phyloP scores from a whole-genome alignment of 257 asterid genomes.

The Anisodus acutangulus region DNA sequence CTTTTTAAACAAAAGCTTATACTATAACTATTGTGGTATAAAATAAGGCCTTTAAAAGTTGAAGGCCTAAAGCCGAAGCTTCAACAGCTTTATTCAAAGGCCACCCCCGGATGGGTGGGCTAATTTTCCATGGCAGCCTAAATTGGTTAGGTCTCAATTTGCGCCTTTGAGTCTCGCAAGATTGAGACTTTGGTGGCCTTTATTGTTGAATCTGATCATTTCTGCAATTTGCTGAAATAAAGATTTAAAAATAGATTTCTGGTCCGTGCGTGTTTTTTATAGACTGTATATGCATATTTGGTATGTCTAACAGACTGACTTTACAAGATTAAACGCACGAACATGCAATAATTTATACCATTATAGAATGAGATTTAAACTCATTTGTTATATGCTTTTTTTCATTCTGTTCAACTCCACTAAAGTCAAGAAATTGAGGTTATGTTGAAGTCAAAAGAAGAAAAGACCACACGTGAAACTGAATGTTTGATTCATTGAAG shows the following conservation, averaged over 20 bases:
- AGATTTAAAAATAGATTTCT: not conserved
- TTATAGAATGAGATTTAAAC: not conserved
- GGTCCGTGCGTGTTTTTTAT: not conserved
- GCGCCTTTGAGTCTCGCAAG: not conserved
- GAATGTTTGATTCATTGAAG: not conserved
- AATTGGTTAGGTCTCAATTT: conserved; percentile 1
- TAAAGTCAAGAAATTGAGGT: not conserved
- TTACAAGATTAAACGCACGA: too few species aligned
- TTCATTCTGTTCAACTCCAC: not conserved
- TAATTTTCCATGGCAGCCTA: conserved; percentile 18
- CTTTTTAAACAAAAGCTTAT: too few species aligned
- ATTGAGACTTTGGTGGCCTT: conserved; percentile 4
- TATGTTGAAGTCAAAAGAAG: not conserved
- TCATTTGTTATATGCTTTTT: not conserved
- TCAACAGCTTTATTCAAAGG: too few species aligned
- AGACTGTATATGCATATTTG: not conserved
- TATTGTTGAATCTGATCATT: not conserved
- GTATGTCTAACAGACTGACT: not conserved
- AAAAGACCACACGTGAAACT: not conserved
- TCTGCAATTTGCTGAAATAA: conserved; percentile 12
- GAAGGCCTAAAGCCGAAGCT: too few species aligned
- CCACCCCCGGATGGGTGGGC: not conserved
- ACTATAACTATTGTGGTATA: too few species aligned
- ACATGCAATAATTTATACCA: not conserved
- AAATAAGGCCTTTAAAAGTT: too few species aligned